A percentile compares a stretch with the other conserved stretches of the same genome.
phyloP scores from a whole-genome alignment of 495 filamentous ascomycete species.

The Trypethelium eluteriae region DNA sequence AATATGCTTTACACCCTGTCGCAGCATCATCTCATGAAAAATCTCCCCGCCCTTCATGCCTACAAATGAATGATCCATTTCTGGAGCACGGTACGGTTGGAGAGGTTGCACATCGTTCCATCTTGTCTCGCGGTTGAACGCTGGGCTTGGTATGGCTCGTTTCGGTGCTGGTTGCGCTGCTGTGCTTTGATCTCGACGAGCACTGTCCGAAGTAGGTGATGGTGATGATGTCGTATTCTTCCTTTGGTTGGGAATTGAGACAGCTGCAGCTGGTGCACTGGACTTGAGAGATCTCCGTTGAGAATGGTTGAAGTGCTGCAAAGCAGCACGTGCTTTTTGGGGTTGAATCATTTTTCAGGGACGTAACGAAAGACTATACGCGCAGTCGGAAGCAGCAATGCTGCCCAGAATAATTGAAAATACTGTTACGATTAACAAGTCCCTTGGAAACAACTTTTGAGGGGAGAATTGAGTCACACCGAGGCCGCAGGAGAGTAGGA shows the following conservation, averaged over 20 bases:
- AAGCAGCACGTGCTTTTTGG: slow-evolving; percentile 19
- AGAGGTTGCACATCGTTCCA: slow-evolving; percentile 33
- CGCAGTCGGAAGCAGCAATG: background rate
- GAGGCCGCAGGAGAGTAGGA: background rate
- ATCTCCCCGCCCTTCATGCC: slow-evolving; percentile 94
- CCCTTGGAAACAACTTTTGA: background rate
- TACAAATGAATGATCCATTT: slow-evolving; percentile 59
- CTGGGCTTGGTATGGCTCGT: slow-evolving; percentile 33
- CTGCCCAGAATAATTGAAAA: background rate
- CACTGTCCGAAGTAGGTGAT: slow-evolving; percentile 17
- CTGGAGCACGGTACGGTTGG: slow-evolving; percentile 31
- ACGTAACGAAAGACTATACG: slow-evolving; percentile 18
- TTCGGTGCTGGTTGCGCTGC: slow-evolving; percentile 30
- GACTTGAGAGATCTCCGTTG: slow-evolving; percentile 20
- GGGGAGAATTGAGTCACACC: background rate
- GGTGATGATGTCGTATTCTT: slow-evolving; percentile 19
- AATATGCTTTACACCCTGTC: slow-evolving; percentile 84
- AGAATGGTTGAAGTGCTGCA: slow-evolving; percentile 21
- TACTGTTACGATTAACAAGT: background rate
- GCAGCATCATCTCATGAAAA: slow-evolving; percentile 98
- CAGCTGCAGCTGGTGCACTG: slow-evolving; percentile 23
- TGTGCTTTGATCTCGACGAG: slow-evolving; percentile 31
- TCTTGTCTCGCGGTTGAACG: slow-evolving; percentile 37
- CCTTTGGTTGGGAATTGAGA: slow-evolving; percentile 32
- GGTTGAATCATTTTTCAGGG: slow-evolving; percentile 17